Conservation (phyloP, 2,329 filamentous ascomycete genomes). For the Emmonsiellopsis sp. region DNA sequence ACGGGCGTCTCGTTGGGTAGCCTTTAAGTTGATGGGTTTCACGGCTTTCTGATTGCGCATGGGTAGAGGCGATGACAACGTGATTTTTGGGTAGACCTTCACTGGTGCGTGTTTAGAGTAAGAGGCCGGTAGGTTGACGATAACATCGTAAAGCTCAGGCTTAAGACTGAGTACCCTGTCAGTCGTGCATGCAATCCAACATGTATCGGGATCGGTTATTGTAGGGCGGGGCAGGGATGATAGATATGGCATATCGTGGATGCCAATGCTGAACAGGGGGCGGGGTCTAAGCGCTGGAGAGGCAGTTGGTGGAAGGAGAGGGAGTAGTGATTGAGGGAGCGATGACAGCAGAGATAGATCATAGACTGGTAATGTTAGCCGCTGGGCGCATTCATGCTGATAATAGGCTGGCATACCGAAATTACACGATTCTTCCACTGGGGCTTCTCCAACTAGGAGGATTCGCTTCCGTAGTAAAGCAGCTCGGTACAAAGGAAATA, state of each 20-base stretch:
- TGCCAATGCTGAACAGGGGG: constrained; percentile 84
- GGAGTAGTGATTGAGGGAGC: constrained; percentile 64
- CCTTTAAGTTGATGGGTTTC: constrained; percentile 48
- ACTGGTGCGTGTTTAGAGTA: constrained; percentile 49
- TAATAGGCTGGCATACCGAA: constrained; percentile 54
- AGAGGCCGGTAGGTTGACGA: constrained; percentile 68
- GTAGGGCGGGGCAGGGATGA: constrained; percentile 50
- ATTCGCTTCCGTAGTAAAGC: constrained; percentile 81
- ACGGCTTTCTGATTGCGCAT: constrained; percentile 30
- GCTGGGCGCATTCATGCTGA: neutral
- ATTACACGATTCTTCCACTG: constrained; percentile 76
- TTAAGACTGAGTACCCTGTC: constrained; percentile 88
- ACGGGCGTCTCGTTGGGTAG: constrained; percentile 81
- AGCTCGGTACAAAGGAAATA: constrained; percentile 84
- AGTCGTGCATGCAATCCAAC: constrained; percentile 93
- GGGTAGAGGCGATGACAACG: constrained; percentile 42
- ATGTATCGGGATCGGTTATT: constrained; percentile 38
- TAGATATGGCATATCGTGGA: constrained; percentile 82
- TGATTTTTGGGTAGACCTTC: constrained; percentile 64
- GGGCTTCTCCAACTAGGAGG: constrained; percentile 73
- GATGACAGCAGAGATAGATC: constrained; percentile 87
- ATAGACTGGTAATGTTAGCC: constrained; percentile 52
- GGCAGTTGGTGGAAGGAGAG: constrained; percentile 55
- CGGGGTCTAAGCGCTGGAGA: constrained; percentile 56
- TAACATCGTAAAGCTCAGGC: constrained; percentile 75